These are phyloP conservation scores for Tremellales sp. DNA, from an alignment of 1,284 basidiomycete species.

Conservation along the genomic window DNA sequence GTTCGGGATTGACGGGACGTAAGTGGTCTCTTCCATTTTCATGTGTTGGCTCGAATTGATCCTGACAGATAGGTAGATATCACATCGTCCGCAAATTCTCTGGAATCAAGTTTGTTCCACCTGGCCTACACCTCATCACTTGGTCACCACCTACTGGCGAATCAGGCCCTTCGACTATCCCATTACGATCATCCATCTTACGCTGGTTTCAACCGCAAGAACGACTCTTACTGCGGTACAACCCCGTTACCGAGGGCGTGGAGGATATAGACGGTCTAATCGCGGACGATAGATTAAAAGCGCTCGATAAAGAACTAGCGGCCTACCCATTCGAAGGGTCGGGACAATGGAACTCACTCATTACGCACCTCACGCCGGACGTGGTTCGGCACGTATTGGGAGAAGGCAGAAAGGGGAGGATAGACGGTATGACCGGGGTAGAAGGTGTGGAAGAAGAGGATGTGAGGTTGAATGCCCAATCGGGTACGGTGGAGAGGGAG, in stretches of 20 bases:
- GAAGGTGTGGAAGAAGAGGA: constrained; percentile 4
- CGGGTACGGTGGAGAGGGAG: background rate
- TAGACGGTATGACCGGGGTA: constrained; percentile 39
- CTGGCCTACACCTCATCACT: constrained; percentile 43
- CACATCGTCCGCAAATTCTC: constrained; percentile 33
- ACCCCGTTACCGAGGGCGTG: constrained; percentile 21
- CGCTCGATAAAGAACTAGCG: constrained; percentile 46
- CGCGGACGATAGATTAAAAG: constrained; percentile 43
- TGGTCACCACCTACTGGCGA: constrained; percentile 22
- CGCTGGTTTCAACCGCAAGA: constrained; percentile 23
- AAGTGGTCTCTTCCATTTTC: constrained; percentile 7
- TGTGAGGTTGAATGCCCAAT: constrained; percentile 4
- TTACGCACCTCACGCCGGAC: constrained; percentile 21
- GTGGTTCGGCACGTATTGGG: constrained; percentile 39
- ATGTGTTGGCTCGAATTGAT: background rate
- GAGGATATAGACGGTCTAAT: constrained; percentile 17
- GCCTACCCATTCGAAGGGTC: constrained; percentile 45
- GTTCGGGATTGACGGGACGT: constrained; percentile 46
- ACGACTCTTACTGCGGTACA: constrained; percentile 30
- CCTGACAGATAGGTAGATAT: constrained; percentile 19
- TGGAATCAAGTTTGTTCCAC: constrained; percentile 47
- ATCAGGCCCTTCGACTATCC: constrained; percentile 19
- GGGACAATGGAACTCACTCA: constrained; percentile 39
- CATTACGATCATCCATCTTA: constrained; percentile 31
- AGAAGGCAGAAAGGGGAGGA: constrained; percentile 9